phyloP scores from a whole-genome alignment of 2,329 filamentous ascomycete genomes.

The Moelleriella libera region DNA sequence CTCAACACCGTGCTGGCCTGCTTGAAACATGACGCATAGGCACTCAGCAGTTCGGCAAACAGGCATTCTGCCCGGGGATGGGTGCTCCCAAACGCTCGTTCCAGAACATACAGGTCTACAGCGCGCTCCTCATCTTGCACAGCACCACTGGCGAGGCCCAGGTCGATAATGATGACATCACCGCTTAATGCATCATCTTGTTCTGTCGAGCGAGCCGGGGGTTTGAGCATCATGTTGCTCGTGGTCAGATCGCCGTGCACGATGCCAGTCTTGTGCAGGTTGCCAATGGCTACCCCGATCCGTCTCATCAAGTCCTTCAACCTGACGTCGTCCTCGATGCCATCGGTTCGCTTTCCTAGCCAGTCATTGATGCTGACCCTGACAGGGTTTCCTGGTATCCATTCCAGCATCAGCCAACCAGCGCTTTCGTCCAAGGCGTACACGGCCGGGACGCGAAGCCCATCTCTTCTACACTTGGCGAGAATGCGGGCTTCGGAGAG shows the following conservation, averaged over 20 bases:
- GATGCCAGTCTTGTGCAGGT: slow-evolving; percentile 69
- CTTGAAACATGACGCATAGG: slow-evolving; percentile 63
- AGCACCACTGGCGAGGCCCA: slow-evolving; percentile 75
- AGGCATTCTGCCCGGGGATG: slow-evolving; percentile 74
- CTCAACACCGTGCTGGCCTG: slow-evolving; percentile 61
- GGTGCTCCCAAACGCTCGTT: slow-evolving; percentile 87
- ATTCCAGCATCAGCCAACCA: slow-evolving; percentile 74
- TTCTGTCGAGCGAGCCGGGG: slow-evolving; percentile 8
- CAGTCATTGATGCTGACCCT: slow-evolving; percentile 55
- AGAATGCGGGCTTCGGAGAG: slow-evolving; percentile 81
- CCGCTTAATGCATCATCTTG: slow-evolving; percentile 34
- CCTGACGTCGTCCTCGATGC: slow-evolving; percentile 27
- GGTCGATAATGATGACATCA: slow-evolving; percentile 84
- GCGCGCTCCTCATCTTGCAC: slow-evolving; percentile 82
- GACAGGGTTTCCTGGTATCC: slow-evolving; percentile 62
- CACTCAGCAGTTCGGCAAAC: slow-evolving; percentile 59
- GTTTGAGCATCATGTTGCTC: slow-evolving; percentile 80
- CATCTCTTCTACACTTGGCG: slow-evolving; percentile 62
- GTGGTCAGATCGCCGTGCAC: slow-evolving; percentile 95
- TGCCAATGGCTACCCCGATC: slow-evolving; percentile 59
- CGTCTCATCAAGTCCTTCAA: slow-evolving; percentile 51
- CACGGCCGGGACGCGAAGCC: slow-evolving; percentile 69
- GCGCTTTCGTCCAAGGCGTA: slow-evolving; percentile 50
- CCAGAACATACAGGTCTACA: slow-evolving; percentile 90
- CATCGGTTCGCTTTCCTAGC: slow-evolving; percentile 35